phyloP scores from a whole-genome alignment of 2,329 filamentous ascomycete genomes.

The Xylaria multiplex region DNA sequence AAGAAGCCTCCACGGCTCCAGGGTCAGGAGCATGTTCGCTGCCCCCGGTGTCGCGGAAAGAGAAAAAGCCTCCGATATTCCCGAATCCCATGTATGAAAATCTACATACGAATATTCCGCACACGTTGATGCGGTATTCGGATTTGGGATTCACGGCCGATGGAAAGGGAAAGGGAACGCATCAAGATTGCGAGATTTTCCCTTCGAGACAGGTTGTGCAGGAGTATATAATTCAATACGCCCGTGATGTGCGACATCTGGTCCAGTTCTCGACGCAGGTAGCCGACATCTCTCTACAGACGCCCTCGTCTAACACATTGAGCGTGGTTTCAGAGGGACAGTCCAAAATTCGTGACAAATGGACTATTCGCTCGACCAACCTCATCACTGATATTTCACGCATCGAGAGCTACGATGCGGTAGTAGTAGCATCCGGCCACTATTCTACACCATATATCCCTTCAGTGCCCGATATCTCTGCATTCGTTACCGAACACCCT shows the following conservation, averaged over 20 bases:
- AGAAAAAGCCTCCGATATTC: constrained; percentile 65
- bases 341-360: constrained; percentile 56
- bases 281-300: constrained; percentile 55
- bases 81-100: constrained; percentile 85
- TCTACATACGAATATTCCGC: constrained; percentile 88
- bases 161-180: constrained; percentile 24
- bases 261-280: constrained; percentile 79
- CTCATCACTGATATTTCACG: constrained; percentile 55
- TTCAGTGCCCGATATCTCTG: constrained; percentile 64
- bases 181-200: constrained; percentile 70
- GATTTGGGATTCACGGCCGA: constrained; percentile 71
- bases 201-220: constrained; percentile 77
- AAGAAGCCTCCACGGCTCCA: constrained; percentile 35
- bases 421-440: constrained; percentile 80
- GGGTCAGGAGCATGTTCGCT: constrained; percentile 35
- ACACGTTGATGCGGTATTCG: constrained; percentile 81
- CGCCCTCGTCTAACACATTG: neutral
- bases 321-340: neutral
- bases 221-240: constrained; percentile 78
- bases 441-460: constrained; percentile 77
- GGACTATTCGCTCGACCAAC: constrained; percentile 68
- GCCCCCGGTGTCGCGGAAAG: constrained; percentile 18
- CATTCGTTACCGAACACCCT: constrained; percentile 69
- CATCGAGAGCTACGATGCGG: constrained; percentile 72
- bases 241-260: constrained; percentile 71